These are phyloP conservation scores for Lomentospora prolificans DNA, from an alignment of 2,329 filamentous ascomycete genomes.

Conservation along the genomic window DNA sequence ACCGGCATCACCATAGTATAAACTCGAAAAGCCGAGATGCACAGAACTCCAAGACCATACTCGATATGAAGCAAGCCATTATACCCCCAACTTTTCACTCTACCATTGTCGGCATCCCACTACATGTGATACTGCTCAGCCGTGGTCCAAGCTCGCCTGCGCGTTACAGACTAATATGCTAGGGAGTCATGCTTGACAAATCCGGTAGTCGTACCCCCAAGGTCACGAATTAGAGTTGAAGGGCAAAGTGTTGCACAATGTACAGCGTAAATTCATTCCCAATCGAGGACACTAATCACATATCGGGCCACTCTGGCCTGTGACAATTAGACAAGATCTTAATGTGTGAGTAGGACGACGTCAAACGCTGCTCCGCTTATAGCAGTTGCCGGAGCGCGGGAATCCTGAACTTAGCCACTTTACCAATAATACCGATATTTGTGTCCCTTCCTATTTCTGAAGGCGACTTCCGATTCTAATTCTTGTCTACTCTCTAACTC, in stretches of 20 bases:
- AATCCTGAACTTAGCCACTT: neutral
- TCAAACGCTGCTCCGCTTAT: neutral
- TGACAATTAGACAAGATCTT: neutral
- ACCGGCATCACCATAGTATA: constrained; percentile 15
- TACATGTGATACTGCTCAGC: no score
- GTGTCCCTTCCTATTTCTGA: neutral
- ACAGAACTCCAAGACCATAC: no score
- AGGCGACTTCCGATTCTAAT: neutral
- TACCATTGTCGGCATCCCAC: no score
- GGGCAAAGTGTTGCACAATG: neutral
- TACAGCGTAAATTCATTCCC: neutral
- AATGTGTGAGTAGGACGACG: neutral
- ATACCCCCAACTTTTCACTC: no score
- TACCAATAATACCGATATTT: constrained; percentile 5
- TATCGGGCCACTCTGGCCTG: neutral
- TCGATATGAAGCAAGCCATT: no score
- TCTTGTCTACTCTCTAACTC: neutral
- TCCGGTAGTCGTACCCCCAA: neutral
- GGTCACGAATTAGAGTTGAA: neutral
- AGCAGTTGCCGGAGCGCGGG: neutral
- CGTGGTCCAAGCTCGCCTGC: no score
- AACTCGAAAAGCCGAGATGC: no score
- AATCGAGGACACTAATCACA: neutral
- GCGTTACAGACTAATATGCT: no score
- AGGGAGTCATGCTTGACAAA: neutral